Base-by-base conservation (phyloP, 805 yeast genomes). In the Starmerella khaoyaiensis region DNA sequence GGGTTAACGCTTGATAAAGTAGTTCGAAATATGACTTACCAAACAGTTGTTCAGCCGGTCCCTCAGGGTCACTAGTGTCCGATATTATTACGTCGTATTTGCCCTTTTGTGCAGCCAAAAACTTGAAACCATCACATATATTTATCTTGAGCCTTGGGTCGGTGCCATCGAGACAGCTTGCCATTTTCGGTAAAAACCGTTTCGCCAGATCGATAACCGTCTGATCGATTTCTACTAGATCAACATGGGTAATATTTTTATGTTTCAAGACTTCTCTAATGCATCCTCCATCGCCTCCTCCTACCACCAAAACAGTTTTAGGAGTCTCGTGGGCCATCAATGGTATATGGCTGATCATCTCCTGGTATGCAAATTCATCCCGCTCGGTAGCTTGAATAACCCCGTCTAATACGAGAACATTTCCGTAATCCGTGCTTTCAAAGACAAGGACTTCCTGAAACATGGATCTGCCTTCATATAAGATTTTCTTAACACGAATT, bases 281-380 rank as follows among this genome's bases (percentile, higher is more conserved):
- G 16, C 84, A 94, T 44, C 96, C 96, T 46, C 96, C 94, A 57
- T 84, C 96, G 29, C 96, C 96, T 19, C 96, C 96, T 20, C 96
- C 96, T 50, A 84, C 80, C 21, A 84, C 90, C 35, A 84, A 68
- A 8, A 83, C 93, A 37, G 67, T 69, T 49, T 70, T 71, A 1
- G 96, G 95, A 28, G 65, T 52, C 3, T 72, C 71, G 60, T 84
- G 96, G 9, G 81, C 62, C 70, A 76, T 74, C 40, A 86, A 53
- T 4, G 95, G 86, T 21, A 82, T 59, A 57, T 86, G 93, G 2
- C 93, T 63, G 45, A 84, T 86, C 75, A 82, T 73, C 56, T 84
- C 96, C 61, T 84, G 96, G 59, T 84, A 84, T 10, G 94, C 83
- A 58, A 81, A 84, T 58, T 84, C 96, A 59, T 86, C 96, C 41